phyloP scores from a whole-genome alignment of 2,329 filamentous ascomycete species.

The Verticillium zaregamsianum region DNA sequence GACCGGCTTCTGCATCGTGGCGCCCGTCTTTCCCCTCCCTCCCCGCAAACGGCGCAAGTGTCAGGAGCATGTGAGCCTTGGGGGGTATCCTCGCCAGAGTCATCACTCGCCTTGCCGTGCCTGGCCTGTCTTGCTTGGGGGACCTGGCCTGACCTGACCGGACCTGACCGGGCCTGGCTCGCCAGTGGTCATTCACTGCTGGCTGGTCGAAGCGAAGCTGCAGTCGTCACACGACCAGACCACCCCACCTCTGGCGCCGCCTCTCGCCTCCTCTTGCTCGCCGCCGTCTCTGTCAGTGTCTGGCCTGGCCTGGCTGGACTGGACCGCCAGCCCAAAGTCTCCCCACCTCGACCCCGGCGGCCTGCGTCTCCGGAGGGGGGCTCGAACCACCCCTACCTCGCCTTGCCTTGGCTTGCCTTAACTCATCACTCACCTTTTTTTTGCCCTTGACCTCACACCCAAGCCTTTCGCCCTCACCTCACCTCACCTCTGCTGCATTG shows the following conservation, averaged over 20 bases:
- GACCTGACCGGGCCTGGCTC: background rate
- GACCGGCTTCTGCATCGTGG: background rate
- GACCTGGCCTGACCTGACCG: background rate
- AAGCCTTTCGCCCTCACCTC: background rate
- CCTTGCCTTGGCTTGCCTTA: background rate
- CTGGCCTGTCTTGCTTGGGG: background rate
- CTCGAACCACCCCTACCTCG: background rate
- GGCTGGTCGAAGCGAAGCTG: background rate
- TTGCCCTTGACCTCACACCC: background rate
- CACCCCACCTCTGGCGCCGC: background rate
- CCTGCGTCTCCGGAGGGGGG: background rate
- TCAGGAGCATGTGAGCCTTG: background rate
- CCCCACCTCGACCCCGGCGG: background rate
- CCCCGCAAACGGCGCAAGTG: background rate
- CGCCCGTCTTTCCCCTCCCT: background rate
- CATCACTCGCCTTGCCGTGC: background rate
- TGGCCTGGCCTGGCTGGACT: background rate
- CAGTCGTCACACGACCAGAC: constrained; percentile 2
- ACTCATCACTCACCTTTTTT: background rate
- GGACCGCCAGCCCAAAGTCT: background rate
- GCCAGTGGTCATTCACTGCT: background rate
- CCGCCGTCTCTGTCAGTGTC: background rate
- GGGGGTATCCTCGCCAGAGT: background rate
- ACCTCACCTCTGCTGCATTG: background rate
- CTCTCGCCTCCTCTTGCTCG: background rate